Evolutionary conservation across 805 yeast species (phyloP), one percentile per base, ranked within the genome.

Genomic region (Debaryomyces maramus): DNA sequence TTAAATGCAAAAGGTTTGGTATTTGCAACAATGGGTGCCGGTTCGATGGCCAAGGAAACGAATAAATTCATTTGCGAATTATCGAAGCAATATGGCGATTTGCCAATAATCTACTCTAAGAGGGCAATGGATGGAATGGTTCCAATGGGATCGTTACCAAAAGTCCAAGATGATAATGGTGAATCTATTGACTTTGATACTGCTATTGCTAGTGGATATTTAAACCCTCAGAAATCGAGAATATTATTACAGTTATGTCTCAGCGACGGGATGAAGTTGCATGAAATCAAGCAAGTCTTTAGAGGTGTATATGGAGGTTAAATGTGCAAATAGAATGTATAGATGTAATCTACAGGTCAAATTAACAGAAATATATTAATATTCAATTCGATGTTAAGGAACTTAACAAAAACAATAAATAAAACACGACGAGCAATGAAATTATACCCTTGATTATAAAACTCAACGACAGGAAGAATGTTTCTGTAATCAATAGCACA

Each of bases 111-210:
- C 1, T 81, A 78, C 53, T 80, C 86, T 23, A 81, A 81, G 52
- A 70, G 88, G 53, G 73, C 86, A 6, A 78, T 77, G 72, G 86
- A 81, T 54, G 88, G 88, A 9, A 78, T 79, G 78, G 83, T 83
- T 15, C 84, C 88, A 2, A 63, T 59, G 5, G 81, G 75, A 3
- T 60, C 68, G 11, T 46, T 68, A n/a, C 69, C 74, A 1, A 58
- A 58, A 4, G 50, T 45, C 19, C 32, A 34, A 9, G 43, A 39
- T 2, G 50, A 45, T 28, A 28, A 32, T 3, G 28, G 11, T 4
- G 13, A 24, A 24, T 28, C 44, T 6, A 20, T 34, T 15, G 32
- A 36, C 10, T 63, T 58, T 38, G 52, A 47, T 14, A 75, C 72
- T 47, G 70, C 75, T 11, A 67, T 81, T 38, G 83, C 86, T 1